Percentiles rank a stretch among this genome's conserved stretches.
These are phyloP conservation scores for Helotiales sp. DNA, from an alignment of 2,329 filamentous ascomycete species.

Conservation along the genomic window DNA sequence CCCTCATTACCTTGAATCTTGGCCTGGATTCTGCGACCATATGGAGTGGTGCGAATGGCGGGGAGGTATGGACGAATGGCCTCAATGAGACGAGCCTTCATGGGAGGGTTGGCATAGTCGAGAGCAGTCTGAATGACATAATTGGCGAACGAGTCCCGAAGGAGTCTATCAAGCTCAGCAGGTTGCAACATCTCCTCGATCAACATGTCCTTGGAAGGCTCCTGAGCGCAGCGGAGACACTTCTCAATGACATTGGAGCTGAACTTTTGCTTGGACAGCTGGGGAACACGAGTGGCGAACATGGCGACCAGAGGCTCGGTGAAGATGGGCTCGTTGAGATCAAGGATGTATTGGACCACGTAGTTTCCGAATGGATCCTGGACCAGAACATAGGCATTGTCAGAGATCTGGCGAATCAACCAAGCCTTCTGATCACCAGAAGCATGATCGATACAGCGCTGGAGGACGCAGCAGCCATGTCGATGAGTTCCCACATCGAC, in stretches of 20 bases:
- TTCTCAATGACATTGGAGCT: slow-evolving; percentile 99
- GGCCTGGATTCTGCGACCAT: slow-evolving; percentile 89
- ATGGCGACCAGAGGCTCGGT: slow-evolving; percentile 85
- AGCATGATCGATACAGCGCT: slow-evolving; percentile 97
- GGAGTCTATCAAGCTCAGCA: slow-evolving; percentile 82
- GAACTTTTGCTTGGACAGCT: slow-evolving; percentile 93
- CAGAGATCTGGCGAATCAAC: slow-evolving; percentile 85
- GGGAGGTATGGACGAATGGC: slow-evolving; percentile 84
- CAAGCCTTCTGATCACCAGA: slow-evolving; percentile 86
- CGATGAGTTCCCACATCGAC: slow-evolving; percentile 94
- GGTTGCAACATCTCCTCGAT: slow-evolving; percentile 81
- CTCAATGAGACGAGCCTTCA: slow-evolving; percentile 79
- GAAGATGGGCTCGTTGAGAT: slow-evolving; percentile 85
- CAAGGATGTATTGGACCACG: slow-evolving; percentile 97
- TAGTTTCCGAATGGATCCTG: slow-evolving; percentile 99
- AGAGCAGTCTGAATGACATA: slow-evolving; percentile 98
- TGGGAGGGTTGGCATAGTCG: slow-evolving; percentile 77
- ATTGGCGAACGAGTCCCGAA: slow-evolving; percentile 93
- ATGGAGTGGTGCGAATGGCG: slow-evolving; percentile 85
- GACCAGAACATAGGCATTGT: slow-evolving; percentile 85
- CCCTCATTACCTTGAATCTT: slow-evolving; percentile 74
- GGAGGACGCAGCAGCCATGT: slow-evolving; percentile 96
- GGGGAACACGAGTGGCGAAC: slow-evolving; percentile 75
- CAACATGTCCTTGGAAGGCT: slow-evolving; percentile 76
- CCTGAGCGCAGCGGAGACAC: slow-evolving; percentile 81